Conservation (phyloP, 345 rosid species). For the Citrus reticulata region DNA sequence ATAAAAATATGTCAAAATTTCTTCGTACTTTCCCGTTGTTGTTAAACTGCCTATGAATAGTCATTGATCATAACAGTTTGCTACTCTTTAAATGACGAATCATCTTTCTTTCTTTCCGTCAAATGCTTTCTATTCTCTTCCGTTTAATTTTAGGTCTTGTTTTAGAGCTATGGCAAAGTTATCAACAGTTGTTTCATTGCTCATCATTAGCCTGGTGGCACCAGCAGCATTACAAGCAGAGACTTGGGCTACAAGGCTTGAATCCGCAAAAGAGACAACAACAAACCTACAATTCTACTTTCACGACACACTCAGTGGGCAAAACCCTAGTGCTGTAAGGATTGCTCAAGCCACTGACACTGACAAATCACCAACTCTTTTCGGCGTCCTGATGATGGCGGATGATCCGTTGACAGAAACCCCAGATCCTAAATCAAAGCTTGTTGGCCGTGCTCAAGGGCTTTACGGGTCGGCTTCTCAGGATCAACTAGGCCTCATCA, state of each 20-base stretch:
- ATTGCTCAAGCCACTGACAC: slow-evolving; percentile 42
- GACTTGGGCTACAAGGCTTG: slow-evolving; percentile 29
- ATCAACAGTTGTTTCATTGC: neutral
- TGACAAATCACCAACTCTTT: slow-evolving; percentile 42
- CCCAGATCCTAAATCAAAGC: slow-evolving; percentile 50
- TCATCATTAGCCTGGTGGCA: slow-evolving; percentile 9
- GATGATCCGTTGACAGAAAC: slow-evolving; percentile 58
- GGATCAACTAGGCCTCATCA: slow-evolving; percentile 37
- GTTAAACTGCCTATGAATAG: slow-evolving; percentile 16
- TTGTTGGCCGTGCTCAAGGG: slow-evolving; percentile 72
- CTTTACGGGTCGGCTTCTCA: slow-evolving; percentile 43
- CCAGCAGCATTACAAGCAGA: slow-evolving; percentile 11
- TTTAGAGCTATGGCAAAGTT: slow-evolving; percentile 22
- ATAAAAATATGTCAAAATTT: neutral
- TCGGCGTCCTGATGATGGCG: slow-evolving; percentile 45
- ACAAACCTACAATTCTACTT: slow-evolving; percentile 64
- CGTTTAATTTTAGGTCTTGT: neutral
- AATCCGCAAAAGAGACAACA: slow-evolving; percentile 28
- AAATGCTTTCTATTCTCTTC: neutral
- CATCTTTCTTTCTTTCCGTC: neutral
- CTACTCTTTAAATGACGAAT: neutral
- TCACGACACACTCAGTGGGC: slow-evolving; percentile 64
- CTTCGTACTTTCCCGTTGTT: neutral
- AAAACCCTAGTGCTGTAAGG: slow-evolving; percentile 44
- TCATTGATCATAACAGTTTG: neutral